Evolutionary conservation across 352 stramenopile species (phyloP).

Genomic region (Phytophthora tubulina): DNA sequence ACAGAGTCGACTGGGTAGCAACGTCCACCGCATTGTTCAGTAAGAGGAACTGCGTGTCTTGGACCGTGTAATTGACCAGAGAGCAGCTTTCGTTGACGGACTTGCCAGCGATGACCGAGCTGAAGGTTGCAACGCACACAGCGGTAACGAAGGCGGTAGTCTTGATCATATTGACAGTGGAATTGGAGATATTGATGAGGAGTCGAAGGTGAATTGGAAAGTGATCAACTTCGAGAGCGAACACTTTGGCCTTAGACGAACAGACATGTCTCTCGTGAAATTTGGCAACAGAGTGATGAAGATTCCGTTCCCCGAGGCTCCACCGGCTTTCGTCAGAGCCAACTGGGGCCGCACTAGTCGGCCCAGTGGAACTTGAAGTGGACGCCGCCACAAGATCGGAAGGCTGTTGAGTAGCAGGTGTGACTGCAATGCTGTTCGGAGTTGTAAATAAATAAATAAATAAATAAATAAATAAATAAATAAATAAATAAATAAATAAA

Average conservation of each 20-base stretch:
- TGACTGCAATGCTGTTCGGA: not conserved
- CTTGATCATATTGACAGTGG: conserved; percentile 19
- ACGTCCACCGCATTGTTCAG: conserved; percentile 55
- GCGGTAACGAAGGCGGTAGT: not conserved
- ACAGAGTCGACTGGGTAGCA: conserved; percentile 25
- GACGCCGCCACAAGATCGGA: conserved; percentile 20
- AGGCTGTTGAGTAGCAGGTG: conserved; percentile 19
- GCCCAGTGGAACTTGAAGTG: not conserved
- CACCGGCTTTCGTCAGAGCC: conserved; percentile 11
- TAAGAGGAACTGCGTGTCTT: conserved; percentile 47
- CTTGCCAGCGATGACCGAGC: not conserved
- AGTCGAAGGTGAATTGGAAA: conserved; percentile 22
- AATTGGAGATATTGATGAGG: not conserved
- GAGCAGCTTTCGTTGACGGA: conserved; percentile 39
- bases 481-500: no score
- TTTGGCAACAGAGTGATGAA: no score
- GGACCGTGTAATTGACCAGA: conserved; percentile 51
- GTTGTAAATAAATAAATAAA: no score
- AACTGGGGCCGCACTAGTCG: conserved; percentile 17
- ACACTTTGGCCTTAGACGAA: not conserved
- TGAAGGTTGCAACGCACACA: conserved; percentile 2
- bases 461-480: no score
- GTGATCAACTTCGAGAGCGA: conserved; percentile 10
- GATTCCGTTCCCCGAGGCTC: conserved; percentile 2
- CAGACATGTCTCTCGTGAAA: conserved; percentile 2